phyloP scores from a whole-genome alignment of 2,329 filamentous ascomycete species.

The Paramyrothecium sp. region DNA sequence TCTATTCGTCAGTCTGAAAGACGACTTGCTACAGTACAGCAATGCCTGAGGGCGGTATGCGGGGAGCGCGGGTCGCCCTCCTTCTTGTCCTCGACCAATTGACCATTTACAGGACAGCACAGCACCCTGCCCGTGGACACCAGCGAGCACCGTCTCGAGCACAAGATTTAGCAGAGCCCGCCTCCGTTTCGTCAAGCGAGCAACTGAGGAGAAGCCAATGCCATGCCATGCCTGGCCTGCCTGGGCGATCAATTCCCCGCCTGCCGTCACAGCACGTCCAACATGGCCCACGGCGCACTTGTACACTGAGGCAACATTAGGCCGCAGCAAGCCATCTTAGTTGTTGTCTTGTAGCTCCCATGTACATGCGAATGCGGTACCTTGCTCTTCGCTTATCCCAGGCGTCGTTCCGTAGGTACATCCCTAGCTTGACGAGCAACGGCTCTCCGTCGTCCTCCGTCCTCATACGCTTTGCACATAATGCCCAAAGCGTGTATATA shows the following conservation, averaged over 20 bases:
- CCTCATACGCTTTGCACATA: too few relatives aligned
- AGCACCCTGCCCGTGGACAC: background rate
- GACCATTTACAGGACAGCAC: background rate
- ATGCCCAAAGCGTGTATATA: constrained; percentile 9
- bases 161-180: background rate
- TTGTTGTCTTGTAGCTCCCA: background rate
- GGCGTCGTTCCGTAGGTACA: too few relatives aligned
- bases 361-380: background rate
- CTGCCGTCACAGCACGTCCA: background rate
- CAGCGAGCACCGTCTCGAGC: background rate
- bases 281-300: background rate
- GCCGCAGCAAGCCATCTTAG: background rate
- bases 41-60: constrained; percentile 12
- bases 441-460: too few relatives aligned
- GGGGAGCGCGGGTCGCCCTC: constrained; percentile 8
- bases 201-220: background rate
- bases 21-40: too few relatives aligned
- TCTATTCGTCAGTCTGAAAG: background rate
- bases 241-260: background rate
- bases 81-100: background rate
- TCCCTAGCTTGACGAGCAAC: too few relatives aligned
- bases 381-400: background rate
- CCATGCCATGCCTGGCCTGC: too few relatives aligned
- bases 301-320: background rate
- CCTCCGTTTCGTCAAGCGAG: background rate